Percentiles rank a stretch among this genome's conserved stretches.
Evolutionary conservation across 768 basidiomycete genomes (phyloP).

Genomic region (Rhizopogon vesiculosus): DNA sequence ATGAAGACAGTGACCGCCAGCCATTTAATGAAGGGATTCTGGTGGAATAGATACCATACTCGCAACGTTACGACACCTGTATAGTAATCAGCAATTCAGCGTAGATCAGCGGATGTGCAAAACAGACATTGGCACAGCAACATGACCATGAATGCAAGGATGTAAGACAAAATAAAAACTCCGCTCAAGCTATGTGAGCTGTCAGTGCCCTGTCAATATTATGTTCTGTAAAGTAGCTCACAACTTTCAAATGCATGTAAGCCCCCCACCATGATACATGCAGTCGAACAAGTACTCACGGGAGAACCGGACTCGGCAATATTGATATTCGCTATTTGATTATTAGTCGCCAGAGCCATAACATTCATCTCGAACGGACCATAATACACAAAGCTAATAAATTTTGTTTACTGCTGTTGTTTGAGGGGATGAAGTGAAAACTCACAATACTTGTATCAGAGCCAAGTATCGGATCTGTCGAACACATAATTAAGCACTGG

Average conservation of each 20-base stretch:
- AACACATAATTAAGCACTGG: not conserved
- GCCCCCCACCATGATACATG: too few relatives aligned
- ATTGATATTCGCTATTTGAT: not conserved
- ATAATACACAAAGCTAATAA: not conserved
- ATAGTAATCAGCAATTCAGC: not conserved
- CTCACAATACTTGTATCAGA: not conserved
- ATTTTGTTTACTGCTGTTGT: not conserved
- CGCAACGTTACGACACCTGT: conserved; percentile 12
- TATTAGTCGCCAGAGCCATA: not conserved
- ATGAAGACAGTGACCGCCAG: conserved; percentile 1
- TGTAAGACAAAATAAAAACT: not conserved
- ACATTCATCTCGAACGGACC: not conserved
- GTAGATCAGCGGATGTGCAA: not conserved
- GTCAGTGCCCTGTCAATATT: not conserved
- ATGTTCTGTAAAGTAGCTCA: too few relatives aligned
- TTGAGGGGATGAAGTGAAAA: not conserved
- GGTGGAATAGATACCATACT: conserved; percentile 15
- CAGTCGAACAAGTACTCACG: not conserved
- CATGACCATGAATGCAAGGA: not conserved
- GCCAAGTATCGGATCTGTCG: not conserved
- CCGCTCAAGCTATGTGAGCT: too few relatives aligned
- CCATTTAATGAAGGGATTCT: not conserved
- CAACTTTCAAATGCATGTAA: too few relatives aligned
- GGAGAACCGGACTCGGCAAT: too few relatives aligned
- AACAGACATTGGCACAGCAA: conserved; percentile 13